Evolutionary conservation across 2,329 filamentous ascomycete species (phyloP).

Genomic region (Exophiala xenobiotica): DNA sequence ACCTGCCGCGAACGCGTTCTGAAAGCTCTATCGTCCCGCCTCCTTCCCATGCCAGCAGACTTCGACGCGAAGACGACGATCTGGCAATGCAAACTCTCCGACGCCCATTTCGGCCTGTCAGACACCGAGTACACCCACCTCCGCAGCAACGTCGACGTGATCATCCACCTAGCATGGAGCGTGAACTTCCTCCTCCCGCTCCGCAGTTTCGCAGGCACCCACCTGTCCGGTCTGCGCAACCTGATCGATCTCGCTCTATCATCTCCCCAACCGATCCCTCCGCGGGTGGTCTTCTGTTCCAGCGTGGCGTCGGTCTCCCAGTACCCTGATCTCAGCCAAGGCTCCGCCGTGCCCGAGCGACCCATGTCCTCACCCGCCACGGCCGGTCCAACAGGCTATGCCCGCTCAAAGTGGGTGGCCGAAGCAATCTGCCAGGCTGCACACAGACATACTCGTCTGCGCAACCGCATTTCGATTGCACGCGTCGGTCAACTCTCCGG

Average conservation of each 20-base stretch:
- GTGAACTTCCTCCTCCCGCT: constrained; percentile 64
- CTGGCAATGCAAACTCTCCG: constrained; percentile 49
- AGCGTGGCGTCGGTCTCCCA: constrained; percentile 47
- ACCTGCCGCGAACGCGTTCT: constrained; percentile 47
- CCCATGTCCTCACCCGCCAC: constrained; percentile 8
- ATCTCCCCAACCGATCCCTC: constrained; percentile 28
- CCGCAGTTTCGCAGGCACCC: constrained; percentile 55
- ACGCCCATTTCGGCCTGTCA: constrained; percentile 50
- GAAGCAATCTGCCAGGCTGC: constrained; percentile 52
- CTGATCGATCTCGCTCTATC: constrained; percentile 48
- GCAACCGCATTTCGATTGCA: constrained; percentile 43
- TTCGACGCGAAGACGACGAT: constrained; percentile 45
- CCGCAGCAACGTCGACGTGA: constrained; percentile 44
- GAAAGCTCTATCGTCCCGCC: constrained; percentile 44
- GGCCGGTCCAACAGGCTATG: constrained; percentile 54
- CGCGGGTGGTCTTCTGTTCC: constrained; percentile 52
- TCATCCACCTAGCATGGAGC: constrained; percentile 65
- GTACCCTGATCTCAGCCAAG: constrained; percentile 7
- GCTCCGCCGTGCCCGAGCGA: constrained; percentile 21
- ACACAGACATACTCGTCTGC: constrained; percentile 24
- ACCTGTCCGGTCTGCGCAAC: constrained; percentile 52
- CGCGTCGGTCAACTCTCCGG: constrained; percentile 55
- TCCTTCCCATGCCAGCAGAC: constrained; percentile 29
- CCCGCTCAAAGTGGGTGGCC: constrained; percentile 59
- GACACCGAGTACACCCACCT: constrained; percentile 43